Percentiles rank a stretch among this genome's conserved stretches.
These are phyloP conservation scores for Colletotrichum sp. DNA, from an alignment of 2,329 filamentous ascomycete species.

Conservation along the genomic window DNA sequence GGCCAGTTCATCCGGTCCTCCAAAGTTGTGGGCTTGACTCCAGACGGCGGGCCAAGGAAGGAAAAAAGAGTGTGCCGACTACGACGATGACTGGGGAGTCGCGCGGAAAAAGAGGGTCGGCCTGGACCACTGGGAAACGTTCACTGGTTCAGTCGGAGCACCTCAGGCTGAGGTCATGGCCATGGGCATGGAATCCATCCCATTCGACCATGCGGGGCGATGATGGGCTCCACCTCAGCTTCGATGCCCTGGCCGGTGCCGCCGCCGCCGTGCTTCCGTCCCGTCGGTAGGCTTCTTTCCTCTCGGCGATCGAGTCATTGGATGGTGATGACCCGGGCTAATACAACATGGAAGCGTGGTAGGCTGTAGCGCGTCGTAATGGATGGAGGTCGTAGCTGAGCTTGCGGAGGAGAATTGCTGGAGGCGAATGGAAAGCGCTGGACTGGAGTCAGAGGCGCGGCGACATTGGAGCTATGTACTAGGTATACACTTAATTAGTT, in stretches of 20 bases:
- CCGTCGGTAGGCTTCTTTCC: background rate
- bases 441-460: background rate
- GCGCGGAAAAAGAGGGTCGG: background rate
- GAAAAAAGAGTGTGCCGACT: background rate
- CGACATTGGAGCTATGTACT: background rate
- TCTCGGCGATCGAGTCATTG: conserved; percentile 1
- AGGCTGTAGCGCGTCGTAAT: background rate
- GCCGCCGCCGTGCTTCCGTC: background rate
- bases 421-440: background rate
- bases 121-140: background rate
- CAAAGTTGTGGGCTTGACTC: conserved; percentile 6
- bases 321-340: background rate
- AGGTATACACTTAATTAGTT: background rate
- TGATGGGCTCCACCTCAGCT: background rate
- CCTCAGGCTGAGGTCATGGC: conserved; percentile 4
- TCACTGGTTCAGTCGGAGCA: background rate
- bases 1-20: background rate
- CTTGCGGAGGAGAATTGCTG: background rate
- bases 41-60: background rate
- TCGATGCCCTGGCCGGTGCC: background rate
- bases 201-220: background rate
- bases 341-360: background rate
- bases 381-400: background rate
- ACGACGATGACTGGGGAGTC: background rate
- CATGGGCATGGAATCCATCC: conserved; percentile 8